Evolutionary conservation across 805 yeast species (phyloP), one percentile per base, ranked within the genome.

Genomic region (Saccharomycopsis fibuligera): DNA sequence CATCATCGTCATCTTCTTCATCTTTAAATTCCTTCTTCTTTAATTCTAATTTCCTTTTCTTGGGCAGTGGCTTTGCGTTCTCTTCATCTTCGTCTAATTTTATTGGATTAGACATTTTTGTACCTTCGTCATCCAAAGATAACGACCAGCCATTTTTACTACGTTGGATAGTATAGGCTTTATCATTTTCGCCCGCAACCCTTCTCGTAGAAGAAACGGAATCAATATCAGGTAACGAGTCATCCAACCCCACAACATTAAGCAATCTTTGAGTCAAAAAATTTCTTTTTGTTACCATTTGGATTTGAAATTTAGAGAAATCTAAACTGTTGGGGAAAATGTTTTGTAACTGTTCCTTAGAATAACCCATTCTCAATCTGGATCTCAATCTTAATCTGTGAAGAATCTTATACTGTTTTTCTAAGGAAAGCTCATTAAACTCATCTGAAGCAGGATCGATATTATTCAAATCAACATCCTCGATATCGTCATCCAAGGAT

Each of bases 341-440:
- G 3, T 76, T 68, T 55, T 86, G 86, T 31, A 93, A 69, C 59
- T 93, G 97, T n/a, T 86, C 89, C 49, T 89, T 86, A 0, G 91
- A 73, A 60, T 86, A 90, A 1, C 99, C 99, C 96, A 93, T 83
- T 67, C 99, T 79, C 61, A 93, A 73, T 50, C 99, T 69, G 0
- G 97, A 90, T 53, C 88, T 75, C 23, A 89, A 67, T 49, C 99
- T 65, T 14, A 95, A 73, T 51, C 86, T 87, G 8, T 93, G 86
- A 10, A 93, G 67, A 3, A 88, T 78, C 76, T 89, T 87, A 61
- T 93, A 93, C 61, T 89, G 96, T 0, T 96, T 81, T 0, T 89
- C 77, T 44, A 82, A 68, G 0, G 99, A 96, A n/a, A 93, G 67
- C 19, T 73, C 72, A 10, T 74, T 70, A 60, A 93, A 93, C 54